These are phyloP conservation scores for Epichloe gansuensis DNA, from an alignment of 2,329 filamentous ascomycete genomes.

Conservation along the genomic window DNA sequence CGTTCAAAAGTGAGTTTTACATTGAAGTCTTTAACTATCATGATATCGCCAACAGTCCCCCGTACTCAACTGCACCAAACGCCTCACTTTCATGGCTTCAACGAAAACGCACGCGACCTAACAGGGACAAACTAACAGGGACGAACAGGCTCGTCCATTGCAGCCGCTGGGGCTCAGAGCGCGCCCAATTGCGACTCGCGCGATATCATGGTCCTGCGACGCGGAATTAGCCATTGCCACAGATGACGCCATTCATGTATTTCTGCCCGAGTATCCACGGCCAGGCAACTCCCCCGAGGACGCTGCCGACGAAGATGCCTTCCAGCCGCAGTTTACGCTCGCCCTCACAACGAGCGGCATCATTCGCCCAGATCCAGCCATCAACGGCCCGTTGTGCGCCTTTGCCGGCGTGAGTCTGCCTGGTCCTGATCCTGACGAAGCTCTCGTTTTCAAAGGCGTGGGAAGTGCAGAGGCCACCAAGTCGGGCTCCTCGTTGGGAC, in stretches of 20 bases:
- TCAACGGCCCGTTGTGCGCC: slow-evolving; percentile 33
- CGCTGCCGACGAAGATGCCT: slow-evolving; percentile 15
- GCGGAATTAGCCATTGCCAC: slow-evolving; percentile 43
- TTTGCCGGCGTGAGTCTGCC: slow-evolving; percentile 24
- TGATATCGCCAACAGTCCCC: no score
- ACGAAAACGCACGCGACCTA: neutral
- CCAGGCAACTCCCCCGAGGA: slow-evolving; percentile 13
- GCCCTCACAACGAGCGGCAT: slow-evolving; percentile 20
- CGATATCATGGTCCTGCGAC: slow-evolving; percentile 41
- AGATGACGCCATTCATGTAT: slow-evolving; percentile 42
- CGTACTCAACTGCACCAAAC: no score
- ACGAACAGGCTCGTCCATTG: slow-evolving; percentile 30
- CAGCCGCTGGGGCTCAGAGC: slow-evolving; percentile 31
- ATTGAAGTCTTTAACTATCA: no score
- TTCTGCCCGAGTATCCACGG: slow-evolving; percentile 31
- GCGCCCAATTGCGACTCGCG: slow-evolving; percentile 30
- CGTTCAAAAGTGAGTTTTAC: slow-evolving; percentile 2
- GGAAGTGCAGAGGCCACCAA: slow-evolving; percentile 33
- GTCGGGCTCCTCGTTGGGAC: slow-evolving; percentile 38
- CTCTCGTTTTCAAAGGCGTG: slow-evolving; percentile 26
- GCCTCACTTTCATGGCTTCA: neutral
- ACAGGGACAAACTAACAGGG: neutral
- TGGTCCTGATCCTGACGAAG: slow-evolving; percentile 11
- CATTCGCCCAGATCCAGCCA: slow-evolving; percentile 26
- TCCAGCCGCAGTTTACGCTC: slow-evolving; percentile 21